phyloP scores from a whole-genome alignment of 2,329 filamentous ascomycete genomes.

The Coniella vitis region DNA sequence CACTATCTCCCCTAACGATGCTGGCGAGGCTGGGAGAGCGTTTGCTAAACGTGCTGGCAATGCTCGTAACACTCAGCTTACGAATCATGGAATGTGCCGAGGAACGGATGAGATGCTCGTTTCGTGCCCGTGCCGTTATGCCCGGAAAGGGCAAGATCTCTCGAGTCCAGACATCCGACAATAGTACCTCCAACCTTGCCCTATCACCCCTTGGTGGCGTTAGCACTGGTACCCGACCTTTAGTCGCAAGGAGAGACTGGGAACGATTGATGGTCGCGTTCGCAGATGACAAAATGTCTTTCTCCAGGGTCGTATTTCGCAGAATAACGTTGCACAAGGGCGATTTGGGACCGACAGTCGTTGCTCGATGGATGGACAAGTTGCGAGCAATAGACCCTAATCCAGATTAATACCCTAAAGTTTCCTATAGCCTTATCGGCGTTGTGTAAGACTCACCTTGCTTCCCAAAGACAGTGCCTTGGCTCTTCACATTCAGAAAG shows the following conservation, averaged over 20 bases:
- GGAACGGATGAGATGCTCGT: slow-evolving; percentile 66
- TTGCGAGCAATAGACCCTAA: slow-evolving; percentile 56
- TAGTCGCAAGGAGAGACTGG: slow-evolving; percentile 69
- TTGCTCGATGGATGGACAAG: slow-evolving; percentile 73
- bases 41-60: slow-evolving; percentile 68
- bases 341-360: slow-evolving; percentile 63
- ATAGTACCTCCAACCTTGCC: slow-evolving; percentile 64
- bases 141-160: slow-evolving; percentile 77
- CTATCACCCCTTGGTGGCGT: slow-evolving; percentile 70
- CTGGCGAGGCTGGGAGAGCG: slow-evolving; percentile 54
- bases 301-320: slow-evolving; percentile 71
- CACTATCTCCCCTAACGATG: slow-evolving; percentile 23
- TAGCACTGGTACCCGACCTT: slow-evolving; percentile 59
- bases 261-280: slow-evolving; percentile 62
- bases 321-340: slow-evolving; percentile 72
- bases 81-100: slow-evolving; percentile 85
- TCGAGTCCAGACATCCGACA: slow-evolving; percentile 78
- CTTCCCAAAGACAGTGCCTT: slow-evolving; percentile 70
- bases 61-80: slow-evolving; percentile 76
- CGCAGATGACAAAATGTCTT: slow-evolving; percentile 41
- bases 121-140: slow-evolving; percentile 58
- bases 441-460: slow-evolving; percentile 40
- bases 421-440: neutral
- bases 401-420: slow-evolving; percentile 4
- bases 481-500: slow-evolving; percentile 61